Conservation (phyloP, 2,329 filamentous ascomycete genomes). For the Aspergillus amoenus region DNA sequence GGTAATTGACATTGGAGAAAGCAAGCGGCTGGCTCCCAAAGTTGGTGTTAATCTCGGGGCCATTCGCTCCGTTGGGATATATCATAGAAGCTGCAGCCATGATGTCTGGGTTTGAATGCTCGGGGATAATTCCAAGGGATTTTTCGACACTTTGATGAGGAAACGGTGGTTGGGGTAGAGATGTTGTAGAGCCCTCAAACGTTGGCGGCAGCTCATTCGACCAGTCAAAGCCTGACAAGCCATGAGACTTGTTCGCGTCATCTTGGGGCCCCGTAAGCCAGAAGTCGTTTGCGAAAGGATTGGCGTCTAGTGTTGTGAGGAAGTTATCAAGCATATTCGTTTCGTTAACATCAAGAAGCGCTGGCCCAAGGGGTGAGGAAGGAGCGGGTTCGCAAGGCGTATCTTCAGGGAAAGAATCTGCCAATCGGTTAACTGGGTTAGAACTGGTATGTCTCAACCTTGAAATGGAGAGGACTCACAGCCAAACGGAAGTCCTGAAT, state of each 20-base stretch:
- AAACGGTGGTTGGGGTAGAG: slow-evolving; percentile 55
- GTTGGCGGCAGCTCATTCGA: slow-evolving; percentile 58
- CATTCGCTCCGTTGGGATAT: slow-evolving; percentile 37
- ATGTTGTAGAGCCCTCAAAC: slow-evolving; percentile 66
- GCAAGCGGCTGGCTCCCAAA: slow-evolving; percentile 31
- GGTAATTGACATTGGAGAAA: slow-evolving; percentile 23
- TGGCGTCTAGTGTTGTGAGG: slow-evolving; percentile 43
- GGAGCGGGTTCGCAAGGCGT: slow-evolving; percentile 52
- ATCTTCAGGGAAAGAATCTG: slow-evolving; percentile 38
- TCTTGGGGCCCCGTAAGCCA: slow-evolving; percentile 29
- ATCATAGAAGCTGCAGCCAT: slow-evolving; percentile 57
- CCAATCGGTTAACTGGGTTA: slow-evolving; percentile 7
- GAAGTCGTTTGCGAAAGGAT: slow-evolving; percentile 39
- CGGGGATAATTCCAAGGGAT: slow-evolving; percentile 23
- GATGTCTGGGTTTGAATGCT: slow-evolving; percentile 48
- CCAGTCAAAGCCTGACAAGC: slow-evolving; percentile 37
- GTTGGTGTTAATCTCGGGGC: slow-evolving; percentile 28
- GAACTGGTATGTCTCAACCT: slow-evolving; percentile 3
- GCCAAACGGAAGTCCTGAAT: slow-evolving; percentile 63
- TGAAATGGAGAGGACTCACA: slow-evolving; percentile 53
- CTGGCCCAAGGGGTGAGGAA: slow-evolving; percentile 63
- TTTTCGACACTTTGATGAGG: slow-evolving; percentile 29
- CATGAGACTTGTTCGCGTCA: slow-evolving; percentile 27
- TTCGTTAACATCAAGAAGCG: slow-evolving; percentile 61
- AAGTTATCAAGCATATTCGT: slow-evolving; percentile 56